A percentile compares a stretch with the other conserved stretches of the same genome.
These are phyloP conservation scores for Haplosporangium gracile DNA, from an alignment of 192 early-diverging fungal species.

Conservation along the genomic window DNA sequence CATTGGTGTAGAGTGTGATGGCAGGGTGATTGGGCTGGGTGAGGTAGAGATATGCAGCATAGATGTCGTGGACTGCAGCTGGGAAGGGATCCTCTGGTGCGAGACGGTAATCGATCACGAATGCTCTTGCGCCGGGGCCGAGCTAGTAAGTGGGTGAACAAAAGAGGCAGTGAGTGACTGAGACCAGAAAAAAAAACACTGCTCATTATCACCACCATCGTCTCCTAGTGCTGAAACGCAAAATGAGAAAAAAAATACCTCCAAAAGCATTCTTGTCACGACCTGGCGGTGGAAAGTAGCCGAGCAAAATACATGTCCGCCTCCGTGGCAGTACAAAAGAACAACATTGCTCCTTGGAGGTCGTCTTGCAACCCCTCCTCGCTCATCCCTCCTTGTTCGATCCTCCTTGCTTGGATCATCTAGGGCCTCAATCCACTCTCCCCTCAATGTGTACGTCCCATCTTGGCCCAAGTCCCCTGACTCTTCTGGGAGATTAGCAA, in stretches of 20 bases:
- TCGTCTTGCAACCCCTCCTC: not conserved
- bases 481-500: constrained; percentile 47
- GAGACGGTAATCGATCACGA: constrained; percentile 51
- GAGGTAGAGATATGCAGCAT: constrained; percentile 46
- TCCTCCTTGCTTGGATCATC: constrained; percentile 23
- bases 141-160: constrained; percentile 6
- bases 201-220: not conserved
- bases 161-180: not conserved
- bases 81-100: constrained; percentile 56
- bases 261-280: constrained; percentile 61
- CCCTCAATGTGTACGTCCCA: constrained; percentile 48
- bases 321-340: constrained; percentile 83
- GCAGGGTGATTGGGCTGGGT: constrained; percentile 33
- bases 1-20: not conserved
- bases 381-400: constrained; percentile 5
- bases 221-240: not conserved
- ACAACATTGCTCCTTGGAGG: constrained; percentile 59
- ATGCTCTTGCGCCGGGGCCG: constrained; percentile 44
- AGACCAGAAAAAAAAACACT: not conserved
- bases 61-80: constrained; percentile 42
- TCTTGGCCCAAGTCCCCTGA: constrained; percentile 23
- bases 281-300: constrained; percentile 59
- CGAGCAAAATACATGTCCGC: constrained; percentile 71
- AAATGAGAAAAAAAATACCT: constrained; percentile 22
- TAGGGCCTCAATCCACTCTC: constrained; percentile 62